Percentiles rank a stretch among this genome's conserved stretches.
phyloP scores from a whole-genome alignment of 169 alveolate species.

The Plasmodium coatneyi region DNA sequence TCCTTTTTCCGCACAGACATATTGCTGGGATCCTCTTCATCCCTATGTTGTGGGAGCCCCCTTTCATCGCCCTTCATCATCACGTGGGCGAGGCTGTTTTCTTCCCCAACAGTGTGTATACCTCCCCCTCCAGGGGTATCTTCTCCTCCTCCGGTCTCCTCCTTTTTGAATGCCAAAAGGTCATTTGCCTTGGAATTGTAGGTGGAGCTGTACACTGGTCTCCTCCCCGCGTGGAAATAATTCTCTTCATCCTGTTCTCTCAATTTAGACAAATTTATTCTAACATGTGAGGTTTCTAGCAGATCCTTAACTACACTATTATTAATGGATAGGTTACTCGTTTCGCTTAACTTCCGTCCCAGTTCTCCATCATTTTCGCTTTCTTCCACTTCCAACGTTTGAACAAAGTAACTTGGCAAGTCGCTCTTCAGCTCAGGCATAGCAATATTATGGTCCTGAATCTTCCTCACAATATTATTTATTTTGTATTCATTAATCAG shows the following conservation, averaged over 20 bases:
- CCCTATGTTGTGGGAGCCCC: not conserved
- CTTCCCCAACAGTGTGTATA: not conserved
- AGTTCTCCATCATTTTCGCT: slow-evolving; percentile 5
- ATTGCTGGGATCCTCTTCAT: slow-evolving; percentile 11
- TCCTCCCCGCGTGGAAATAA: slow-evolving; percentile 9
- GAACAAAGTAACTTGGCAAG: slow-evolving; percentile 43
- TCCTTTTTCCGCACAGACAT: slow-evolving; percentile 20
- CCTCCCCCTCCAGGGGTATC: not conserved
- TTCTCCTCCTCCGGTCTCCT: not conserved
- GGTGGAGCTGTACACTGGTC: not conserved
- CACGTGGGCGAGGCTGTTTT: not conserved
- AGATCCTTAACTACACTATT: slow-evolving; percentile 20
- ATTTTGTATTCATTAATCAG: slow-evolving; percentile 69
- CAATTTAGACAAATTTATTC: slow-evolving; percentile 34
- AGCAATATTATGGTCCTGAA: slow-evolving; percentile 61
- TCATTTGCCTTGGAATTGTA: slow-evolving; percentile 30
- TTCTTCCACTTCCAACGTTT: slow-evolving; percentile 52
- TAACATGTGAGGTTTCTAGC: slow-evolving; percentile 28
- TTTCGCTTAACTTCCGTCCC: slow-evolving; percentile 30
- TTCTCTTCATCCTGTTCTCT: slow-evolving; percentile 10
- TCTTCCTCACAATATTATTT: slow-evolving; percentile 51
- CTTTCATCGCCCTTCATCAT: too few species aligned
- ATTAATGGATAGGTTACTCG: slow-evolving; percentile 36
- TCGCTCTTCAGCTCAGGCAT: slow-evolving; percentile 72
- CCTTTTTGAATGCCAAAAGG: slow-evolving; percentile 10